Evolutionary conservation across 2,329 filamentous ascomycete species (phyloP).

Genomic region (Byssothecium circinans): DNA sequence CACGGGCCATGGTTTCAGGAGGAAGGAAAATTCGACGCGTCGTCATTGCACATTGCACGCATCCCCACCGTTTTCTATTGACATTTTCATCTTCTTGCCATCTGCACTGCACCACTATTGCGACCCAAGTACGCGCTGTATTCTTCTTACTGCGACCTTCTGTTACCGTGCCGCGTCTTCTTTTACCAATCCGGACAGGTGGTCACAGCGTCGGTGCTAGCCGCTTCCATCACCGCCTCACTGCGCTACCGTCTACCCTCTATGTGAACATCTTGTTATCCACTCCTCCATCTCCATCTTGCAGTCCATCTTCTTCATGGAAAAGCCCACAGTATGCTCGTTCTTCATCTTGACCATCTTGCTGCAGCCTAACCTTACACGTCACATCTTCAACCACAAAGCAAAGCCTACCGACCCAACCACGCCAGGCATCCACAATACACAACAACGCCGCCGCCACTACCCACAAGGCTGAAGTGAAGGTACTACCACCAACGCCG

Average conservation of each 20-base stretch:
- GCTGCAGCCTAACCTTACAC: background rate
- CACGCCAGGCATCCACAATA: constrained; percentile 1
- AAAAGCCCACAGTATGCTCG: no score
- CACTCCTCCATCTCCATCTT: constrained; percentile 2
- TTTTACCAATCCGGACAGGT: constrained; percentile 3
- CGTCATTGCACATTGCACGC: constrained; percentile 5
- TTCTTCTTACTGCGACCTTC: no score
- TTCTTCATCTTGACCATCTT: background rate
- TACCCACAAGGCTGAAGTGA: constrained; percentile 3
- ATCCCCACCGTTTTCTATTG: background rate
- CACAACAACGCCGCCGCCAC: background rate
- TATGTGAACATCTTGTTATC: background rate
- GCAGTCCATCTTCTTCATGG: background rate
- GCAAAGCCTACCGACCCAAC: background rate
- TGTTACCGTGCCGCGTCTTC: background rate
- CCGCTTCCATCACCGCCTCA: constrained; percentile 4
- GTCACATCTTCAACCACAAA: no score
- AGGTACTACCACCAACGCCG: background rate
- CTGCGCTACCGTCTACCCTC: background rate
- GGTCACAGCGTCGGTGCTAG: constrained; percentile 1
- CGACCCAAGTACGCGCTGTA: no score
- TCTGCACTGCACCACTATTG: no score
- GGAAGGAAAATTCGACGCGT: constrained; percentile 32
- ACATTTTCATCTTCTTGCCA: background rate
- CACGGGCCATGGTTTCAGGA: constrained; percentile 33